These are phyloP conservation scores for Athelia psychrophila DNA, from an alignment of 1,284 basidiomycete species.

Conservation along the genomic window DNA sequence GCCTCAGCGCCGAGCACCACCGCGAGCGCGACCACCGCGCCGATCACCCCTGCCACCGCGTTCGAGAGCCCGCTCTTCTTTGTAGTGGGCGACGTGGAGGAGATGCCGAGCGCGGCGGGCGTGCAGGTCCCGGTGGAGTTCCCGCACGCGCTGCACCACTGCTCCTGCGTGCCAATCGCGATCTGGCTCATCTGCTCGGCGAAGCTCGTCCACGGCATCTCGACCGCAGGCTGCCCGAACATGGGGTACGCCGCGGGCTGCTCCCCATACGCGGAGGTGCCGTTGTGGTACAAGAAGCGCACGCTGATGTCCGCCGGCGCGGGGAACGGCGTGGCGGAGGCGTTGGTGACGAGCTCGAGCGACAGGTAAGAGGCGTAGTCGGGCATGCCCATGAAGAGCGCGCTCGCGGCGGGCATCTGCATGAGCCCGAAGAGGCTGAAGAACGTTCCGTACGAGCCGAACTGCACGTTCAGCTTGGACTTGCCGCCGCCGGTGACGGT, in stretches of 20 bases:
- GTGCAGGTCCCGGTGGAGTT: neutral
- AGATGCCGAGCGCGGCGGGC: neutral
- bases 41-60: neutral
- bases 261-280: neutral
- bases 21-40: neutral
- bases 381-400: neutral
- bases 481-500: neutral
- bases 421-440: neutral
- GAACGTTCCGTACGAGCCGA: neutral
- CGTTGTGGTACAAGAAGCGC: neutral
- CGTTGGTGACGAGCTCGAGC: neutral
- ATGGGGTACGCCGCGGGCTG: neutral
- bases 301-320: neutral
- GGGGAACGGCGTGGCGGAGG: slow-evolving; percentile 1
- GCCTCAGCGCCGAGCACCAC: neutral
- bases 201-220: neutral
- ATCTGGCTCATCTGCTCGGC: neutral
- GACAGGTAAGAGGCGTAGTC: neutral
- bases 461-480: neutral
- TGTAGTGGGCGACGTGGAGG: neutral
- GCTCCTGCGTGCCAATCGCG: neutral
- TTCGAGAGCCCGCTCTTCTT: neutral
- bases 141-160: neutral
- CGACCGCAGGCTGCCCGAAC: neutral
- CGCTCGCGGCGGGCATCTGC: neutral